Evolutionary conservation across 345 rosid genomes (phyloP), one percentile per base, ranked within the genome.

Genomic region (Ricinus communis): DNA sequence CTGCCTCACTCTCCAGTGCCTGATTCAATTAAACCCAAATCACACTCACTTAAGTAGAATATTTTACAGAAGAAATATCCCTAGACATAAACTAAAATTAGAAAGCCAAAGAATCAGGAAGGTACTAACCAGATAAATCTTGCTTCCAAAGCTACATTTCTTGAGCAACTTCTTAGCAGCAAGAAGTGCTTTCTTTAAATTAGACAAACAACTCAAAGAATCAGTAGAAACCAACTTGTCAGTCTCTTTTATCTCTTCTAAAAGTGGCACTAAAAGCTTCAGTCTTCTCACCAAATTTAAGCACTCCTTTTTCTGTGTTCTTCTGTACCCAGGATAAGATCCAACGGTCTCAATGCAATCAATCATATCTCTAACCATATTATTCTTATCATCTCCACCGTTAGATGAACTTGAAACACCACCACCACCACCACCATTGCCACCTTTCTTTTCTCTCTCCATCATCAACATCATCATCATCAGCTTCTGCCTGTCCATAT

Each of bases 1-100:
- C 82, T 15, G 87, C 89, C 72, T 87, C 92, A n/a, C 81, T 81
- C 69, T 87, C 92, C 82, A 84, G 38, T 61, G 88, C 92, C 88
- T 87, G n/a, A 53, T 69, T 43, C 28, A 47, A 1, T 56, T 64
- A 25, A 66, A 65, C 41, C 21, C 53, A 52, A 67, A 61, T 5
- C 50, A 27, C 11, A 49, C 24, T 18, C 31, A 50, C 15, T 5
- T 50, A 36, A 62, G 25, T 31, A 14, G 7, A 9, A 12, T n/a
- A 30, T 11, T 21, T 52, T 41, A 77, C 46, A 61, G 14, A 61
- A 30, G 25, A 1, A 43, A 2, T 4, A 4, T 38, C 43, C 43
- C 43, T 4, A 38, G 43, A 4, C 9, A 38, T 38, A n/a, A 38
- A 38, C 43, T 38, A 4, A 38, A 38, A 38, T 38, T 38, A 38